Evolutionary conservation across 805 yeast species (phyloP), one percentile per base, ranked within the genome.

Genomic region (Candida alai): DNA sequence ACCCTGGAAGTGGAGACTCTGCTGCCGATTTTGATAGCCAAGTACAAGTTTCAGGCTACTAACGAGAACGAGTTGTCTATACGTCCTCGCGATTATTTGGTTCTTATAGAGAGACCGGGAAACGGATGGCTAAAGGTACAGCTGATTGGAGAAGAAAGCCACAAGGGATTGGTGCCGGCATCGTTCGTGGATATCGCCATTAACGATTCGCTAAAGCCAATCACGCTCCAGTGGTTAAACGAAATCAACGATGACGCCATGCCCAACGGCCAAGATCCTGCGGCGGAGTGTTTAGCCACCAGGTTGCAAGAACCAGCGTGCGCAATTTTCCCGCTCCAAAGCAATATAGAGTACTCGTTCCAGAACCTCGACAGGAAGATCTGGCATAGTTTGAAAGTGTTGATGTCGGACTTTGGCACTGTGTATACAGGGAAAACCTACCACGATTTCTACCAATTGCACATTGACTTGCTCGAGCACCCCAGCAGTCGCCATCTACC

Each of bases 101-200:
- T 55, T 36, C 42, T 64, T 10, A 21, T 64, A 4, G 56, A 58
- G 15, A 47, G 63, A 19, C 60, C 58, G 3, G 70, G 68, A 2
- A 60, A 62, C 40, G 71, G 70, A 16, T 64, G 70, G 70, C 35
- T 65, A 17, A 37, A 47, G 24, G 70, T 65, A 3, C 56, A 55
- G 36, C 37, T 42, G 13, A 39, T 64, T 17, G 56, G 52, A 26
- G 41, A 49, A 10, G 39, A 37, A 7, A 44, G 40, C 20, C 29
- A 37, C 10, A 35, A 20, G 7, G 71, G 71, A 0, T 43, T 58
- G 4, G 56, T 65, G 20, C 70, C 71, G 5, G 67, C 70, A 3
- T 52, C 59, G 29, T 64, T 61, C 39, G 60, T 63, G 12, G 60
- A 56, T 12, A 65, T 65, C 13, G 61, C 57, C 6, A 60, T 62